Evolutionary conservation across 2,329 filamentous ascomycete genomes (phyloP), one percentile per base, ranked within the genome.

Genomic region (Aspergillus transmontanensis): DNA sequence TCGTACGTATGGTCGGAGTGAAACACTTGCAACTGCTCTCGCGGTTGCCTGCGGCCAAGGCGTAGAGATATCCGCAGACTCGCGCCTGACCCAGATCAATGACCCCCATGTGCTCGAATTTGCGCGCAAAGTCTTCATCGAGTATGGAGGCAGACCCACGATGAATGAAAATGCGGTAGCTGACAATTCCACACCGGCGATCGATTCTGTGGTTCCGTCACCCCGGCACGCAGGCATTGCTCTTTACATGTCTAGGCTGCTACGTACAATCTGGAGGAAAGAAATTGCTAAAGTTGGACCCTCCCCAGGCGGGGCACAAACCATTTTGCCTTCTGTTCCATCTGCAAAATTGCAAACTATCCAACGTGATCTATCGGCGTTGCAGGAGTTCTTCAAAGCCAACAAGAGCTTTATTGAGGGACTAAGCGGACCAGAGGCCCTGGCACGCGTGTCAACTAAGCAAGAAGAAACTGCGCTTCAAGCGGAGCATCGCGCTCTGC

Each of bases 21-120:
- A 99, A 76, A 95, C 92, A 0, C 89, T 96, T 59, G 92, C 95
- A 0, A 93, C 94, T 46, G 94, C 95, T 30, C 82, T 99, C 58
- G 95, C 95, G 12, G 95, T 99, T 34, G 94, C 95, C 43, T 99
- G 95, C 76, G 94, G 94, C 4, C 94, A 98, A 75, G 94, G 93
- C 11, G 89, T 90, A 30, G 94, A 97, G 72, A 86, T 92, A 23
- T 90, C 90, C 0, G 76, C 83, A 1, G 91, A 93, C 62, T 86
- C 88, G 50, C 87, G 93, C 50, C 80, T 90, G 11, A 89, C 91
- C 0, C 85, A 84, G 66, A 84, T 91, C 28, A 90, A 90, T 39
- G 95, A 98, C 72, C 91, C 94, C 14, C 87, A 93, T 41, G 93
- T 96, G 1, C 84, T 96, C 54, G 93, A 97, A 69, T 87, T 90